These are phyloP conservation scores for Pueraria montana DNA, from an alignment of 306 rosid species.

Conservation along the genomic window DNA sequence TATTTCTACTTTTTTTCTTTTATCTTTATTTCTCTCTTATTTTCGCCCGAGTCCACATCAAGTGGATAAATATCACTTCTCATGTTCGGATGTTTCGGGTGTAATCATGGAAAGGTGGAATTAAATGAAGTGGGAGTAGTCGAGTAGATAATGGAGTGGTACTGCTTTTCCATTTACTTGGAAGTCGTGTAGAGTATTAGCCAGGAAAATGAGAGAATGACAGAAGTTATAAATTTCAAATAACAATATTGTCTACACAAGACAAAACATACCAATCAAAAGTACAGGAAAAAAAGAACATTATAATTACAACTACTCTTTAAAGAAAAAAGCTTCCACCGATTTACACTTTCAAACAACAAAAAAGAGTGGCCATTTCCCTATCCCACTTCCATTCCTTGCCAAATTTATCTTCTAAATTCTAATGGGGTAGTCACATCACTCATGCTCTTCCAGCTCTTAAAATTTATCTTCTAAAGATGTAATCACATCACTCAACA, in stretches of 20 bases:
- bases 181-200: neutral
- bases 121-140: neutral
- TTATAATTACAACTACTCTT: neutral
- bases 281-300: neutral
- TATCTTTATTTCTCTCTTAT: too few species aligned
- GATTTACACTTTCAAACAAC: too few species aligned
- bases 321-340: neutral
- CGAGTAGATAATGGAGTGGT: too few species aligned
- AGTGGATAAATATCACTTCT: too few species aligned
- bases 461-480: neutral
- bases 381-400: neutral
- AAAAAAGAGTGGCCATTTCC: too few species aligned
- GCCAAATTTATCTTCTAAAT: neutral
- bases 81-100: too few species aligned
- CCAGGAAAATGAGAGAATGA: neutral
- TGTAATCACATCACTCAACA: neutral
- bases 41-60: too few species aligned
- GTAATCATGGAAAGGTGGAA: neutral
- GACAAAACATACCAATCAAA: neutral
- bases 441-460: neutral
- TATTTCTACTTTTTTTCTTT: too few species aligned
- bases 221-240: neutral
- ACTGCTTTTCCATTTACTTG: neutral
- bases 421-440: neutral
- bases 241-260: neutral